Evolutionary conservation across 257 asterid genomes (phyloP).

Genomic region (Nicotiana noctiflora): DNA sequence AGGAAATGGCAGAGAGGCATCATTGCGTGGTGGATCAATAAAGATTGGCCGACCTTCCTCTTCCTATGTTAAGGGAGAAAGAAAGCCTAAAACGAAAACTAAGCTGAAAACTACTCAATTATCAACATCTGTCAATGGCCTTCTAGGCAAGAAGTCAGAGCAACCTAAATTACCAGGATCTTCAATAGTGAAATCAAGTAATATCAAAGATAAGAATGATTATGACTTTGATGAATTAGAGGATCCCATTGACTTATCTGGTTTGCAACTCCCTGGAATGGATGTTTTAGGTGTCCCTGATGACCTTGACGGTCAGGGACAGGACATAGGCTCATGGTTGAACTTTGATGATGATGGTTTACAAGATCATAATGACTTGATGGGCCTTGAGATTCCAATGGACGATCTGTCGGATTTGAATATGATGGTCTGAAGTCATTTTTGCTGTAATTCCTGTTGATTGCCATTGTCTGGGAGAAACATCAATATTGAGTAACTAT

Average conservation of each 20-base stretch:
- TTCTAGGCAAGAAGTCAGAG: conserved; percentile 59
- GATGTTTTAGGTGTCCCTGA: conserved; percentile 58
- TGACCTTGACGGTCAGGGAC: conserved; percentile 77
- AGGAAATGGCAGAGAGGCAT: conserved; percentile 55
- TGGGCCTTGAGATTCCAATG: conserved; percentile 86
- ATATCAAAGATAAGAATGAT: conserved; percentile 39
- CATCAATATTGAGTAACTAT: conserved; percentile 22
- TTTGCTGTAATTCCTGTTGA: conserved; percentile 45
- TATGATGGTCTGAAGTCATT: conserved; percentile 67
- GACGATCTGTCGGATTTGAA: conserved; percentile 78
- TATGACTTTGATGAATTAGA: conserved; percentile 54
- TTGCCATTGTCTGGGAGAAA: conserved; percentile 29
- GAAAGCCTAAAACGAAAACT: conserved; percentile 70
- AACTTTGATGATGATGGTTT: conserved; percentile 64
- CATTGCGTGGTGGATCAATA: conserved; percentile 57
- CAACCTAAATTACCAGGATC: conserved; percentile 42
- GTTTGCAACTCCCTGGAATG: conserved; percentile 82
- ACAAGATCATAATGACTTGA: conserved; percentile 56
- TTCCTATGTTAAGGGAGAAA: conserved; percentile 62
- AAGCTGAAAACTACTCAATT: conserved; percentile 74
- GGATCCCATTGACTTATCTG: conserved; percentile 85
- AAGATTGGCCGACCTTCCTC: conserved; percentile 53
- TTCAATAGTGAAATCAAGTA: conserved; percentile 44
- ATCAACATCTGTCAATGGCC: conserved; percentile 65
- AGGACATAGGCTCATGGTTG: conserved; percentile 87